Conservation (phyloP, 352 stramenopile species). For the Pythium sp. region DNA sequence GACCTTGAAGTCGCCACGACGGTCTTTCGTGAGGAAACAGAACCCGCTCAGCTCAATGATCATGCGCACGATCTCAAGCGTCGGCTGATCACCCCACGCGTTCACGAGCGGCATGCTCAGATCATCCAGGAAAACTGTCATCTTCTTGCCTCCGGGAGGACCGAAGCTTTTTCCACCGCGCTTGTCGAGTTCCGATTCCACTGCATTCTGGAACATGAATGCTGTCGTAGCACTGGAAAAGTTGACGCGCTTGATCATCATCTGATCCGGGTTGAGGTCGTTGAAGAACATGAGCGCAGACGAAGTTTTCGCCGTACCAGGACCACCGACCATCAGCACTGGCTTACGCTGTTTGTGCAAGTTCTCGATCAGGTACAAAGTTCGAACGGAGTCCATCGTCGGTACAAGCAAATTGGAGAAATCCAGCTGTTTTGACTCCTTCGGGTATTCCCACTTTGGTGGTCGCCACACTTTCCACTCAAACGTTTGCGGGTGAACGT, state of each 20-base stretch:
- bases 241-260: constrained; percentile 98
- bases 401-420: constrained; percentile 98
- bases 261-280: constrained; percentile 90
- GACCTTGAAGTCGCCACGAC: constrained; percentile 97
- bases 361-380: constrained; percentile 90
- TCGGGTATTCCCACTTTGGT: constrained; percentile 94
- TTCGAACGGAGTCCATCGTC: constrained; percentile 97
- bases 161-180: constrained; percentile 97
- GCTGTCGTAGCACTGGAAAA: constrained; percentile 97
- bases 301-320: constrained; percentile 97
- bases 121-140: constrained; percentile 99
- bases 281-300: constrained; percentile 98
- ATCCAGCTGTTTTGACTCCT: constrained; percentile 91
- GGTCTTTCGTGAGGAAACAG: constrained; percentile 98
- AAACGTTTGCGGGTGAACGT: constrained; percentile 88
- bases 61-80: constrained; percentile 96
- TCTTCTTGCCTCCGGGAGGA: constrained; percentile 97
- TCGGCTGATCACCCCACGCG: constrained; percentile 97
- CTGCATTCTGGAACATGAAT: constrained; percentile 97
- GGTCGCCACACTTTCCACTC: constrained; percentile 96
- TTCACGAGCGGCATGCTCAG: constrained; percentile 98
- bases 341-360: constrained; percentile 94
- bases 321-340: constrained; percentile 95
- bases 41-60: constrained; percentile 97
- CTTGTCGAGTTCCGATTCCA: constrained; percentile 98